phyloP scores from a whole-genome alignment of 257 asterid species.

The Marsdenia floribunda region DNA sequence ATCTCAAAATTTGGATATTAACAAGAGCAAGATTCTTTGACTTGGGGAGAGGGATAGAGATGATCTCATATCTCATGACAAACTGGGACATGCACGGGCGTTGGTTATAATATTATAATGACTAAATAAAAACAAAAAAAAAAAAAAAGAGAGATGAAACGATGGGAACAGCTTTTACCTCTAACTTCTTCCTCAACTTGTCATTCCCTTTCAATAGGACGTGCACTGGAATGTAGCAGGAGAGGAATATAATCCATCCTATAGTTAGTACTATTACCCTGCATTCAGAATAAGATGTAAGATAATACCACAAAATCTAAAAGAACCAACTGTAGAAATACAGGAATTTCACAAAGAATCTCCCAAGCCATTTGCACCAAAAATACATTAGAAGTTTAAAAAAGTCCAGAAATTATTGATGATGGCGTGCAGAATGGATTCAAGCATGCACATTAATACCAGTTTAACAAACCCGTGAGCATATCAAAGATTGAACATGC shows the following conservation, averaged over 20 bases:
- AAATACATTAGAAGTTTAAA: not conserved
- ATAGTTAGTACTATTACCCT: constrained; percentile 82
- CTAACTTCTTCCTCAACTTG: constrained; percentile 69
- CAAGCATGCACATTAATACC: not conserved
- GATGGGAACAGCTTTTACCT: constrained; percentile 45
- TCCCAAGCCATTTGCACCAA: not conserved
- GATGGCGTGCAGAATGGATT: not conserved
- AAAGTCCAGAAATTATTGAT: not conserved
- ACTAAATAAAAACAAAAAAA: not conserved
- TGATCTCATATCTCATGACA: not conserved
- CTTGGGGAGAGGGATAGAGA: too few relatives aligned
- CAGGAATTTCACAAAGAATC: not conserved
- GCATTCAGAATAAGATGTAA: constrained; percentile 33
- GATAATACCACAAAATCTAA: constrained; percentile 16
- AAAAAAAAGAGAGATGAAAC: not conserved
- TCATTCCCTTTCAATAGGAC: constrained; percentile 81
- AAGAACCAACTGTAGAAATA: constrained; percentile 4
- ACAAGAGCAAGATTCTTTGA: not conserved
- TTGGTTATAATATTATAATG: not conserved
- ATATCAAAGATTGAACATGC: not conserved
- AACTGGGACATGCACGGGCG: not conserved
- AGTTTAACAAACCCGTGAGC: not conserved
- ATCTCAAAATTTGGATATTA: not conserved
- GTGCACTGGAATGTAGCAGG: constrained; percentile 95
- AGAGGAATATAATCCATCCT: constrained; percentile 93